A percentile compares a stretch with the other conserved stretches of the same genome.
phyloP scores from a whole-genome alignment of 805 yeast genomes.

The Debaryomyces tyrocola region DNA sequence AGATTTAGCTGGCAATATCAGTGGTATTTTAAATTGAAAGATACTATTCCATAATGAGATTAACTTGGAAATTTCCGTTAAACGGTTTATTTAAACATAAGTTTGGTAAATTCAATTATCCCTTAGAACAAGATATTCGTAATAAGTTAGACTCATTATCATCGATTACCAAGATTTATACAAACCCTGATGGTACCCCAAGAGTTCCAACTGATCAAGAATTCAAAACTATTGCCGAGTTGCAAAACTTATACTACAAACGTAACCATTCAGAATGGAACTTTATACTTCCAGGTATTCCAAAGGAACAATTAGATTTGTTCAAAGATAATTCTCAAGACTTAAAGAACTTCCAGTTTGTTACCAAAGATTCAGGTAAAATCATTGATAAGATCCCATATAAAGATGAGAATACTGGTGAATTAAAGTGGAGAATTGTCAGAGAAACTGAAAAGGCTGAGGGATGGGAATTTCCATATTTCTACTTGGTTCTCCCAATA shows the following conservation, averaged over 20 bases:
- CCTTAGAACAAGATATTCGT: constrained; percentile 62
- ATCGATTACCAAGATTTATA: constrained; percentile 63
- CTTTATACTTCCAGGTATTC: constrained; percentile 47
- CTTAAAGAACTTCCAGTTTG: constrained; percentile 54
- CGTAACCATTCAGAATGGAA: constrained; percentile 56
- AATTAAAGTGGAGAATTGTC: constrained; percentile 75
- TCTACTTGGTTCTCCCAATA: constrained; percentile 71
- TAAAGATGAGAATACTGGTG: constrained; percentile 76
- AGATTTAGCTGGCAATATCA: background rate
- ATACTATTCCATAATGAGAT: constrained; percentile 28
- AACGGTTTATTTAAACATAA: constrained; percentile 37
- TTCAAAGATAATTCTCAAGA: constrained; percentile 62
- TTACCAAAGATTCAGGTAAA: constrained; percentile 50
- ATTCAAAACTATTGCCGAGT: constrained; percentile 68
- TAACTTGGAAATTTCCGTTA: constrained; percentile 43
- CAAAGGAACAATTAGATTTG: constrained; percentile 53
- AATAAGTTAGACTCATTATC: constrained; percentile 61
- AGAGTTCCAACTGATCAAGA: constrained; percentile 70
- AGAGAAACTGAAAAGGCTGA: constrained; percentile 71
- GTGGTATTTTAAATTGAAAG: background rate
- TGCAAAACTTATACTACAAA: constrained; percentile 58
- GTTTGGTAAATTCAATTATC: constrained; percentile 43
- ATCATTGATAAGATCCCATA: constrained; percentile 83
- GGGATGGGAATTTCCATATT: constrained; percentile 82
- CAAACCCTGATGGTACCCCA: constrained; percentile 74